These are phyloP conservation scores for Penicillium sumatraense DNA, from an alignment of 2,329 filamentous ascomycete species.

Conservation along the genomic window DNA sequence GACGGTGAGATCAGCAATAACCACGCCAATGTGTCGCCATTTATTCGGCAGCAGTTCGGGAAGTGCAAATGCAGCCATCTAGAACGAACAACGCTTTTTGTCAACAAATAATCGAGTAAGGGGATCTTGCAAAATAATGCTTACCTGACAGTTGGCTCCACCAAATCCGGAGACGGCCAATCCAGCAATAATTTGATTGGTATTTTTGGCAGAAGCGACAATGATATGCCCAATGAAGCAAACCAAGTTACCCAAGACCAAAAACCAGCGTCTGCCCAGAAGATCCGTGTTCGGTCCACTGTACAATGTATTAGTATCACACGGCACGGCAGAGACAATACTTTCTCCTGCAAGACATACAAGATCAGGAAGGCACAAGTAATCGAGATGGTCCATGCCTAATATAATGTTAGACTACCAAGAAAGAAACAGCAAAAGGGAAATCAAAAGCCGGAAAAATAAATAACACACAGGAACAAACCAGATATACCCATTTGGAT, in stretches of 20 bases:
- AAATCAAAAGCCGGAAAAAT: too few species aligned
- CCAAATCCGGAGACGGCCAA: conserved; percentile 51
- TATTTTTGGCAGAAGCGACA: conserved; percentile 46
- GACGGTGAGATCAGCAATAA: conserved; percentile 49
- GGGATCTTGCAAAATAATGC: background rate
- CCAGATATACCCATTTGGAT: conserved; percentile 34
- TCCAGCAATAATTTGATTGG: conserved; percentile 44
- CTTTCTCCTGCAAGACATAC: conserved; percentile 16
- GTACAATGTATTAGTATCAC: background rate
- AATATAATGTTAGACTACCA: background rate
- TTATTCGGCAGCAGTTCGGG: conserved; percentile 56
- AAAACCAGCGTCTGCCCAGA: conserved; percentile 54
- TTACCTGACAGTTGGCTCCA: conserved; percentile 49
- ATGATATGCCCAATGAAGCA: conserved; percentile 46
- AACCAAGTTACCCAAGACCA: conserved; percentile 49
- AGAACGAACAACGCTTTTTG: background rate
- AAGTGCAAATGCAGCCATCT: conserved; percentile 51
- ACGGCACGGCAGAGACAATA: too few species aligned
- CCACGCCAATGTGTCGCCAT: conserved; percentile 52
- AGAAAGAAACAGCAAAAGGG: too few species aligned
- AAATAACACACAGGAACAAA: conserved; percentile 30
- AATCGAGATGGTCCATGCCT: conserved; percentile 44
- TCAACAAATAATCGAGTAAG: background rate
- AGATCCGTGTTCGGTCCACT: conserved; percentile 53
- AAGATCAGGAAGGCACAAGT: conserved; percentile 49